Percentiles rank a stretch among this genome's conserved stretches.
phyloP scores from a whole-genome alignment of 306 rosid species.

The Gillenia trifoliata region DNA sequence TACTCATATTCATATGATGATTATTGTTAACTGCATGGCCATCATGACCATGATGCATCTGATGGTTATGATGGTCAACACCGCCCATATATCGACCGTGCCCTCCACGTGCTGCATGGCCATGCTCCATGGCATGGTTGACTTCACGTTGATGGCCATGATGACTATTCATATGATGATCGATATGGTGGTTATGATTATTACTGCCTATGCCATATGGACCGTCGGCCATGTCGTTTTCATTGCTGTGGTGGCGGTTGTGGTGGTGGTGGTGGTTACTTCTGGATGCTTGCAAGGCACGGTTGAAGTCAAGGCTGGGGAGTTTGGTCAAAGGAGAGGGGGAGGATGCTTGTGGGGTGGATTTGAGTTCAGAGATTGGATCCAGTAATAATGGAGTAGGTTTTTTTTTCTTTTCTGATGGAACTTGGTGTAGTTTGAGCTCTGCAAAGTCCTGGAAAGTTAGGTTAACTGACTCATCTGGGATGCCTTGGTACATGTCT shows the following conservation, averaged over 20 bases:
- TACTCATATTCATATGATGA: neutral
- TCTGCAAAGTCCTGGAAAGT: conserved; percentile 74
- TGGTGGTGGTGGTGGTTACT: neutral
- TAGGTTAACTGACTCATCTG: conserved; percentile 82
- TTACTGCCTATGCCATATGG: neutral
- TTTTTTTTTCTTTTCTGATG: conserved; percentile 25
- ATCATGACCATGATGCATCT: neutral
- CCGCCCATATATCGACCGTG: neutral
- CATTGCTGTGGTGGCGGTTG: conserved; percentile 6
- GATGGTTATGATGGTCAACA: neutral
- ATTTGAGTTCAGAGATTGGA: conserved; percentile 12
- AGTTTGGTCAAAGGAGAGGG: conserved; percentile 22
- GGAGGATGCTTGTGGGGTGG: neutral
- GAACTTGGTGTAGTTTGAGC: conserved; percentile 8
- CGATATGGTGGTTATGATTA: neutral
- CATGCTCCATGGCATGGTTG: neutral
- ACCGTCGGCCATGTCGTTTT: neutral
- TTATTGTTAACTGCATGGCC: neutral
- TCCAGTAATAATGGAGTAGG: neutral
- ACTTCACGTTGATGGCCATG: neutral
- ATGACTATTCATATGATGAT: neutral
- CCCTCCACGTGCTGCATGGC: neutral
- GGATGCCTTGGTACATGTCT: conserved; percentile 69
- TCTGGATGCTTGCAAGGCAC: conserved; percentile 39
- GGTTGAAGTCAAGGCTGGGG: conserved; percentile 63